Evolutionary conservation across 495 filamentous ascomycete species (phyloP).

Genomic region (Penicillium bialowiezense): DNA sequence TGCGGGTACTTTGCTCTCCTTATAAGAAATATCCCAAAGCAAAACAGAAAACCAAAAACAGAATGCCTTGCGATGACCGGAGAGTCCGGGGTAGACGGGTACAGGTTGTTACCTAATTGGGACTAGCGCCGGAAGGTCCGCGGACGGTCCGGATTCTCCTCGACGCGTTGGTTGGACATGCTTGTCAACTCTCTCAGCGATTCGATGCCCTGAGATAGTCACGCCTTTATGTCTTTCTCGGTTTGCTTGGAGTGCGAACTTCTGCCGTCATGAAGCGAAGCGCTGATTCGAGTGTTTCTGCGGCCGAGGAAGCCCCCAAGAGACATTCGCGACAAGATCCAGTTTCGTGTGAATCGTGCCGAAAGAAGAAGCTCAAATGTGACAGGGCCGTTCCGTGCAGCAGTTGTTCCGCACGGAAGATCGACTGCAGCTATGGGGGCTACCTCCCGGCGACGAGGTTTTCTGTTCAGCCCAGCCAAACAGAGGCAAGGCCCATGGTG

Average conservation of each 20-base stretch:
- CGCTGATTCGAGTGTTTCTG: not conserved
- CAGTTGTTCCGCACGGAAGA: constrained; percentile 38
- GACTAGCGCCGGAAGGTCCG: constrained; percentile 24
- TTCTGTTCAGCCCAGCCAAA: not conserved
- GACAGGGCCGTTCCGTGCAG: constrained; percentile 36
- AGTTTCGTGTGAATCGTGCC: constrained; percentile 42
- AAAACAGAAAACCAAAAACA: too few species aligned
- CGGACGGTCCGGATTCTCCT: constrained; percentile 21
- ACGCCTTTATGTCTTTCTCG: too few species aligned
- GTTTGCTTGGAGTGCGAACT: too few species aligned
- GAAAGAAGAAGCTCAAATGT: constrained; percentile 15
- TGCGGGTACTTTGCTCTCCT: too few species aligned
- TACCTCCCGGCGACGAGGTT: not conserved
- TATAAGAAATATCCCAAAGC: too few species aligned
- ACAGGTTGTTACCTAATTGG: not conserved
- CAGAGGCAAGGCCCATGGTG: not conserved
- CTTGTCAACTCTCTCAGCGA: too few species aligned
- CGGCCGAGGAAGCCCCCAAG: constrained; percentile 6
- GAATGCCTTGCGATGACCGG: too few species aligned
- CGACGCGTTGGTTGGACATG: too few species aligned
- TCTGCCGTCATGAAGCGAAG: constrained; percentile 32
- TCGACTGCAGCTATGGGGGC: constrained; percentile 32
- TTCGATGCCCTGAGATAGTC: too few species aligned
- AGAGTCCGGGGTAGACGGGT: constrained; percentile 3
- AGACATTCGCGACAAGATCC: constrained; percentile 43